Percentiles rank a stretch among this genome's conserved stretches.
Conservation (phyloP, 129 eudicot species). For the Apium graveolens region DNA sequence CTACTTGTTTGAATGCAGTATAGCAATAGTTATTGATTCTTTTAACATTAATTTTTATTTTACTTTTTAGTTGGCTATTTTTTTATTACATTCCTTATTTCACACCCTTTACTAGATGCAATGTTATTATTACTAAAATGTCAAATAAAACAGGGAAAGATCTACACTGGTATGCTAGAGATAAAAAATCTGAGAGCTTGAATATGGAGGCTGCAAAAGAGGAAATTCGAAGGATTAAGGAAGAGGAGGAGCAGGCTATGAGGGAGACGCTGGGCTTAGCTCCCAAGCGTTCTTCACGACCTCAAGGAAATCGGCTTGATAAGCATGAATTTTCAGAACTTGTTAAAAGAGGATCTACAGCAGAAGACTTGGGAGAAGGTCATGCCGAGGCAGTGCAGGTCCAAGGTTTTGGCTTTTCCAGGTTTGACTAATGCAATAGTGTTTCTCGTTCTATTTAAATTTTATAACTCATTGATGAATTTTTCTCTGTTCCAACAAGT, state of each 20-base stretch:
- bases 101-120: not conserved
- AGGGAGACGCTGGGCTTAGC: conserved; percentile 97
- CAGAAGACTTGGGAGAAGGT: conserved; percentile 98
- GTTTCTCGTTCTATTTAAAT: not conserved
- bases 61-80: not conserved
- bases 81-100: not conserved
- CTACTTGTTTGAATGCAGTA: not conserved
- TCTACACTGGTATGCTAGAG: conserved; percentile 82
- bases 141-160: conserved; percentile 64
- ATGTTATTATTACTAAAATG: not conserved
- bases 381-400: conserved; percentile 96
- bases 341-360: conserved; percentile 89
- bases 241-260: conserved; percentile 98
- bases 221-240: conserved; percentile 84
- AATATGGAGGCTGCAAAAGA: conserved; percentile 77
- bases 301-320: conserved; percentile 77
- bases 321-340: conserved; percentile 94
- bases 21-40: not conserved
- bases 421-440: conserved; percentile 25
- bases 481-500: not conserved
- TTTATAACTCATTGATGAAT: not conserved
- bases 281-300: conserved; percentile 66
- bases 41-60: not conserved
- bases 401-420: conserved; percentile 90
- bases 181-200: conserved; percentile 41